Evolutionary conservation across 768 basidiomycete genomes (phyloP), one percentile per base, ranked within the genome.

Genomic region (Rubroboletus satanas): DNA sequence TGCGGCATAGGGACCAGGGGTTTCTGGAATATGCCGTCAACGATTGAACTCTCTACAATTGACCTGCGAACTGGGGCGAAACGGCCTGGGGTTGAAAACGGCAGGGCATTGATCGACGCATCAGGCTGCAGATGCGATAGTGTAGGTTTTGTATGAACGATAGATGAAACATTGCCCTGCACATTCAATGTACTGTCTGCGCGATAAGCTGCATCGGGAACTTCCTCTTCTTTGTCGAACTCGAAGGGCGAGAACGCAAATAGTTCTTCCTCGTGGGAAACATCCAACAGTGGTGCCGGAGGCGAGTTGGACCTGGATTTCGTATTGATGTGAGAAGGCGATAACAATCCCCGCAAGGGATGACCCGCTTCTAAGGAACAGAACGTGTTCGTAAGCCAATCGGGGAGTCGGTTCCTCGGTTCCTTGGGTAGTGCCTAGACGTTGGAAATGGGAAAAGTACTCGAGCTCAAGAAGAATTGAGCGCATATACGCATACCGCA

Each of bases 381-480:
- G 48, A 88, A 77, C 5, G 83, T 82, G 37, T 71, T 64, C 26
- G 73, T 72, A 14, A 87, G 75, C 86, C 86, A 88, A 26, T 65
- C 61, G 4, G 85, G 85, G 23, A 86, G 69, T 5, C 72, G 59
- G 36, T 39, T 70, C 49, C 50, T 69, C 18, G 53, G 39, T 53
- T 55, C 54, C 54, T 63, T 65, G 32, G 49, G 49, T n/a, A 66
- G 61, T 31, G 55, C 55, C 61, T 63, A 48, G 29, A 56, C 18
- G 45, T 60, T 48, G 41, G 46, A 45, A 59, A 58, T 36, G 31
- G 55, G 39, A 32, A 57, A 59, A 50, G 42, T 45, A 50, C 52
- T 23, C 52, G 32, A 56, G 52, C 55, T 62, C 42, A 26, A 36
- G 37, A 55, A 54, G 42, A 58, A 54, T 36, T 15, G 57, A 47